phyloP scores from a whole-genome alignment of 768 basidiomycete genomes.

The Neoboletus subvelutipes region DNA sequence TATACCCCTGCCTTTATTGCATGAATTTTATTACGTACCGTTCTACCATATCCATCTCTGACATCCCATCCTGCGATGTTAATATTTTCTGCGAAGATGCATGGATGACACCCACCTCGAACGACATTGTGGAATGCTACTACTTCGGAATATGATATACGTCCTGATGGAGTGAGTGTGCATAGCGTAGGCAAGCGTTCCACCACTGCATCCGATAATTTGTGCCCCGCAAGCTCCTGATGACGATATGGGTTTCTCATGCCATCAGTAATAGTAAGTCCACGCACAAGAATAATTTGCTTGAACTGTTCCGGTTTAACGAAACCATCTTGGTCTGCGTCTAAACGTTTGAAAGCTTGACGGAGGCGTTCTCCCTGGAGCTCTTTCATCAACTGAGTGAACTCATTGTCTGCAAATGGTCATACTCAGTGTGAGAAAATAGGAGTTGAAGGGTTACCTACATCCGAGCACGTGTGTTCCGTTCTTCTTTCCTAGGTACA shows the following conservation, averaged over 20 bases:
- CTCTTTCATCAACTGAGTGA: slow-evolving; percentile 98
- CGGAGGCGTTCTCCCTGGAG: slow-evolving; percentile 96
- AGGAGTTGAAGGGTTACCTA: slow-evolving; percentile 38
- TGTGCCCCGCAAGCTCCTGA: slow-evolving; percentile 95
- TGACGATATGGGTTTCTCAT: background rate
- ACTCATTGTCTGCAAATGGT: slow-evolving; percentile 74
- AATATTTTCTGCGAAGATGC: background rate
- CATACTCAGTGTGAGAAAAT: slow-evolving; percentile 8
- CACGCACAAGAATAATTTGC: slow-evolving; percentile 85
- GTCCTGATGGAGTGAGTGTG: slow-evolving; percentile 82
- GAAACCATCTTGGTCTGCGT: slow-evolving; percentile 88
- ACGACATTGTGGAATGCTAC: slow-evolving; percentile 97
- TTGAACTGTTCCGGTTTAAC: slow-evolving; percentile 94
- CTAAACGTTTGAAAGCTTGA: slow-evolving; percentile 92
- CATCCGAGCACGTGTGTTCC: slow-evolving; percentile 91
- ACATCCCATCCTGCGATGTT: slow-evolving; percentile 3
- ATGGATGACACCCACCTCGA: slow-evolving; percentile 55
- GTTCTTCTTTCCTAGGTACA: slow-evolving; percentile 92
- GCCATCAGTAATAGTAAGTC: background rate
- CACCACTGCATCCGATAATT: slow-evolving; percentile 90
- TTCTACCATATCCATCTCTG: slow-evolving; percentile 96
- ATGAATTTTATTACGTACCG: slow-evolving; percentile 41
- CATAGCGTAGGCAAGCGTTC: slow-evolving; percentile 91
- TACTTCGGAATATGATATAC: slow-evolving; percentile 95
- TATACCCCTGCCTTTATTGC: background rate